Percentiles rank a stretch among this genome's conserved stretches.
Conservation (phyloP, 345 rosid genomes). For the Eucalyptus leucophloia region DNA sequence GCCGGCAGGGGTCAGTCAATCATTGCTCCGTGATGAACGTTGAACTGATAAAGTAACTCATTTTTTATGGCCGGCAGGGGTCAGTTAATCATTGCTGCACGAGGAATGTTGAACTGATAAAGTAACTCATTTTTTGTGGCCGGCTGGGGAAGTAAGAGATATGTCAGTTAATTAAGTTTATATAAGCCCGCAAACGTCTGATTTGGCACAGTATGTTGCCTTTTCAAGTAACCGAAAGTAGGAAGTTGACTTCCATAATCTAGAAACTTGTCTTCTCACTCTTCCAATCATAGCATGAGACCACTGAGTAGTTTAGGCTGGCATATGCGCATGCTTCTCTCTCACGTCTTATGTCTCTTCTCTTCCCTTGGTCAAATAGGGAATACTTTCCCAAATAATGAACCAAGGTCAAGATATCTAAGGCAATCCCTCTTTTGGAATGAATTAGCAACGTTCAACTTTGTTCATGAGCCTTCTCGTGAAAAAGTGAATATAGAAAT, state of each 20-base stretch:
- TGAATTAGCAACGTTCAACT: background rate
- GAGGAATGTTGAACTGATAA: background rate
- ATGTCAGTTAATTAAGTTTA: background rate
- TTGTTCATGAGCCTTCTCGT: background rate
- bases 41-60: background rate
- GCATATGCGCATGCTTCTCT: background rate
- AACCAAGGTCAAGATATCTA: background rate
- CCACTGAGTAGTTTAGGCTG: background rate
- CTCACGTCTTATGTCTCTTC: background rate
- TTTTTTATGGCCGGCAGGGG: background rate
- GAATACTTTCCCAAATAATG: background rate
- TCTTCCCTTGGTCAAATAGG: background rate
- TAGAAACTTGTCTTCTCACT: background rate
- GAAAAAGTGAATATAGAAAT: background rate
- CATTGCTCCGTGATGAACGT: too few species aligned
- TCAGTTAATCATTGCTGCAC: background rate
- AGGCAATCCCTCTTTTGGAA: background rate
- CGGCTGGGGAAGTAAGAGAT: background rate
- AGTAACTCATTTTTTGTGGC: background rate
- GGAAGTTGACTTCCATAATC: background rate
- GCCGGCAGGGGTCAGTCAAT: too few species aligned
- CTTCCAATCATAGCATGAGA: background rate
- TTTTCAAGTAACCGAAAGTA: background rate
- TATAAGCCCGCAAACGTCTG: background rate
- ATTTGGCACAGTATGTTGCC: background rate